Percentiles rank a stretch among this genome's conserved stretches.
Evolutionary conservation across 805 yeast species (phyloP).

Genomic region (Lipomyces yamanashiensis): DNA sequence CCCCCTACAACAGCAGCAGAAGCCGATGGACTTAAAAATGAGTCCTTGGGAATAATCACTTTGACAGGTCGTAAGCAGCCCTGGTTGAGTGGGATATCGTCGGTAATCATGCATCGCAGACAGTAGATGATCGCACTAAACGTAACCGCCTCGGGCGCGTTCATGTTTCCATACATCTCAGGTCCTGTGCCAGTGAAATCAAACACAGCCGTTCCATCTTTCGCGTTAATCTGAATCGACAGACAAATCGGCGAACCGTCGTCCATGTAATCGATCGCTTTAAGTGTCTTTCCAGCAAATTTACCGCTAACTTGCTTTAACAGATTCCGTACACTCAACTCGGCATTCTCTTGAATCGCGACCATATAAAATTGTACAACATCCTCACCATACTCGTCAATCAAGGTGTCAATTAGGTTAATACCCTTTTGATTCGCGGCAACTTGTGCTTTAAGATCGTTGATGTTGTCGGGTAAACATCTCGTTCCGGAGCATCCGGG

Average conservation of each 20-base stretch:
- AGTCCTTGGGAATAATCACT: constrained; percentile 64
- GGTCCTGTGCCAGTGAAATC: constrained; percentile 87
- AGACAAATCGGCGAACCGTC: constrained; percentile 75
- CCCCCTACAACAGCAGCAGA: constrained; percentile 96
- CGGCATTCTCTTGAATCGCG: constrained; percentile 82
- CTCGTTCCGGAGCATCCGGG: constrained; percentile 93
- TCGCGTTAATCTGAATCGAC: constrained; percentile 54
- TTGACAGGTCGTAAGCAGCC: constrained; percentile 86
- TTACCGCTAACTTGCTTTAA: constrained; percentile 53
- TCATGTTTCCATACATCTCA: constrained; percentile 87
- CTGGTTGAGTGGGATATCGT: constrained; percentile 89
- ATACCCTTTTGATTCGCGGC: constrained; percentile 91
- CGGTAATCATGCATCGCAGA: constrained; percentile 79
- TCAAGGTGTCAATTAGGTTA: constrained; percentile 60
- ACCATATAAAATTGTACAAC: constrained; percentile 74
- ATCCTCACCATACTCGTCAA: constrained; percentile 63
- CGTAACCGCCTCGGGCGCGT: constrained; percentile 91
- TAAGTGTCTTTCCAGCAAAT: constrained; percentile 45
- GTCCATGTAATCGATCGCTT: constrained; percentile 72
- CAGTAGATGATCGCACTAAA: constrained; percentile 88
- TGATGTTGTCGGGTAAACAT: constrained; percentile 77
- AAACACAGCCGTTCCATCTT: constrained; percentile 66
- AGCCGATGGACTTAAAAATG: constrained; percentile 71
- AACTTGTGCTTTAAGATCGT: constrained; percentile 82
- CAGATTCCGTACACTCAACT: constrained; percentile 65